Conservation (phyloP, 352 stramenopile species). For the Phytopythium helicoides region DNA sequence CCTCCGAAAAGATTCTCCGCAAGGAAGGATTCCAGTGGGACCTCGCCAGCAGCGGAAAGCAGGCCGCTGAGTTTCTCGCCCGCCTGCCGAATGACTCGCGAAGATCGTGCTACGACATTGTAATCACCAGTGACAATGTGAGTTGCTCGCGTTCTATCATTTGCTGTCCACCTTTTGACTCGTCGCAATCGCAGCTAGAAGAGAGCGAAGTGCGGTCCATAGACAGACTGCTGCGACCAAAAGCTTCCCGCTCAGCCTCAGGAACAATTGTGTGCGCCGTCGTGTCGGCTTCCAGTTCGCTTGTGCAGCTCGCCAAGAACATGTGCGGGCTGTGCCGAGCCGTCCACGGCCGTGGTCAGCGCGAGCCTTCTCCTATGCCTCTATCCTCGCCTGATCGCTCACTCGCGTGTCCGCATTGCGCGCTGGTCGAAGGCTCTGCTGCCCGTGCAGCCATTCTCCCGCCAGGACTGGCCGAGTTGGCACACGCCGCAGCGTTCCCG, state of each 20-base stretch:
- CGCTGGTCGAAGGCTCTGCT: conserved; percentile 14
- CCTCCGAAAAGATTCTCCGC: conserved; percentile 51
- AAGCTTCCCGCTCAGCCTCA: conserved; percentile 16
- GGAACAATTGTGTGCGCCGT: conserved; percentile 47
- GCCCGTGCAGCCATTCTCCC: conserved; percentile 20
- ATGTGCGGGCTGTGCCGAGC: conserved; percentile 51
- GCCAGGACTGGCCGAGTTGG: conserved; percentile 27
- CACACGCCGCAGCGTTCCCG: conserved; percentile 44
- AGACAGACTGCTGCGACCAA: conserved; percentile 43
- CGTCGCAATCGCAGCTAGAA: conserved; percentile 24
- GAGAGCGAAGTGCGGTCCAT: conserved; percentile 50
- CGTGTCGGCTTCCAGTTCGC: conserved; percentile 26
- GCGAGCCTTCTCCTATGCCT: conserved; percentile 10
- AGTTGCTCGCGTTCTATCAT: neutral
- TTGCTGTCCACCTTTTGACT: neutral
- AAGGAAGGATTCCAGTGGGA: conserved; percentile 74
- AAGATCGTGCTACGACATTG: conserved; percentile 35
- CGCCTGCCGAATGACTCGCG: conserved; percentile 12
- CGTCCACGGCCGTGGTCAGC: conserved; percentile 44
- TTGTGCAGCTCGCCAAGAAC: conserved; percentile 41
- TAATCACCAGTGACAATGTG: conserved; percentile 62
- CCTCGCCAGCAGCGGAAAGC: conserved; percentile 53
- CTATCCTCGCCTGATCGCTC: conserved; percentile 10
- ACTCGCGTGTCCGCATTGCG: conserved; percentile 62
- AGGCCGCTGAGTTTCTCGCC: conserved; percentile 46